These are phyloP conservation scores for Brassica carinata DNA, from an alignment of 345 rosid species.

Conservation along the genomic window DNA sequence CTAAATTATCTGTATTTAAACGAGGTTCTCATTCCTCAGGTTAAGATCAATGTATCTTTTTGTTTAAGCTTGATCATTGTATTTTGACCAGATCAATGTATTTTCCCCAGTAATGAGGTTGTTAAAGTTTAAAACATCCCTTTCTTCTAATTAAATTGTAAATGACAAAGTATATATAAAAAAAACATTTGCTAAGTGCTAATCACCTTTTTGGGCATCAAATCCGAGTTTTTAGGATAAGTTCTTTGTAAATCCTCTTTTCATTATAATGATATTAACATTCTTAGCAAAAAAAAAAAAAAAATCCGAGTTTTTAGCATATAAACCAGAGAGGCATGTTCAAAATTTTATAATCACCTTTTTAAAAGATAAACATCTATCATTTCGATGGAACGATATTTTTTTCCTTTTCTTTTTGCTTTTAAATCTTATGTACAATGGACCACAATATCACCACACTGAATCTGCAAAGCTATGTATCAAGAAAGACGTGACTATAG, in stretches of 20 bases:
- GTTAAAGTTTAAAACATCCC: constrained; percentile 9
- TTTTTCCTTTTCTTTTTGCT: not conserved
- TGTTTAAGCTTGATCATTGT: no score
- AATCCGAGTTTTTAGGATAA: constrained; percentile 18
- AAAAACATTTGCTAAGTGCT: not conserved
- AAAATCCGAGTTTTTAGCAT: constrained; percentile 17
- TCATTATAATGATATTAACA: no score
- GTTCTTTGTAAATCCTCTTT: no score
- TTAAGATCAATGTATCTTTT: no score
- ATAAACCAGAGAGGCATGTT: constrained; percentile 25
- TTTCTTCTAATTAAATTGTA: constrained; percentile 2
- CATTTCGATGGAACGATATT: not conserved
- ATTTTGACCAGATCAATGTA: not conserved
- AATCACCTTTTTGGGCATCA: constrained; percentile 1
- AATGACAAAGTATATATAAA: not conserved
- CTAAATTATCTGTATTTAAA: no score
- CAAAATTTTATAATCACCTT: not conserved
- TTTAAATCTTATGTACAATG: constrained; percentile 22
- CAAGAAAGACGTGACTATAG: constrained; percentile 39
- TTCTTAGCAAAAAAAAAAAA: no score
- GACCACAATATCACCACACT: constrained; percentile 28
- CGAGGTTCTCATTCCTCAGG: no score
- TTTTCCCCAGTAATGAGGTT: not conserved
- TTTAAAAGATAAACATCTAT: constrained; percentile 4
- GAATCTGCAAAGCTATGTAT: constrained; percentile 37